Evolutionary conservation across 768 basidiomycete species (phyloP), one percentile per base, ranked within the genome.

Genomic region (Pulveroboletus sp.): DNA sequence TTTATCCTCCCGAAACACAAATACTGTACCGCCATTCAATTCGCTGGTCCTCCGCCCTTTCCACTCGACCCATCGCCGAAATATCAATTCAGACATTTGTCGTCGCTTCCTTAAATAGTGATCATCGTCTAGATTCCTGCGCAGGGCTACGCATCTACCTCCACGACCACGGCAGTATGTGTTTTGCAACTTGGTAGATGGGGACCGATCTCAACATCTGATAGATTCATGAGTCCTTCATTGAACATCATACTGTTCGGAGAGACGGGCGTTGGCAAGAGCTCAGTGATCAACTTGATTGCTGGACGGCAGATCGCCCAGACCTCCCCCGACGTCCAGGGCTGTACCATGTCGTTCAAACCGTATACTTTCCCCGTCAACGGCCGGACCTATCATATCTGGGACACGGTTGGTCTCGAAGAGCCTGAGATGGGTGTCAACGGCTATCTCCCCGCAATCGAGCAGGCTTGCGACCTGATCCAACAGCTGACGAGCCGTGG

Each of bases 211-310:
- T 61, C n/a, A 61, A 20, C 23, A 13, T 11, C 25, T 16, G 29
- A 50, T 42, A 61, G 59, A 46, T 19, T 39, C 39, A 40, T 40
- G 39, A 43, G 46, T 34, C 31, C 54, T 25, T 52, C 56, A 32
- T 41, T 64, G 41, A 76, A 76, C 49, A 61, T 75, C 45, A 64
- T 76, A 35, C 34, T 76, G 2, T 77, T 76, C 46, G 76, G 76
- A 7, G 74, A 75, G 55, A 69, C 70, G 0, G 75, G 75, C 14
- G 53, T 65, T 2, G 65, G 65, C n/a, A 67, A 67, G 56, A 67
- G 67, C 50, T 67, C 65, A 9, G 60, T 67, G 51, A 67, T 69
- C 52, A 67, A 67, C 46, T 49, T 67, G 54, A 61, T 69, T 46
- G 61, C 66, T 34, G 66, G 67, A 20, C 20, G 35, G 7, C 2